These are phyloP conservation scores for Coemansia sp. DNA, from an alignment of 192 early-diverging fungal genomes.

Conservation along the genomic window DNA sequence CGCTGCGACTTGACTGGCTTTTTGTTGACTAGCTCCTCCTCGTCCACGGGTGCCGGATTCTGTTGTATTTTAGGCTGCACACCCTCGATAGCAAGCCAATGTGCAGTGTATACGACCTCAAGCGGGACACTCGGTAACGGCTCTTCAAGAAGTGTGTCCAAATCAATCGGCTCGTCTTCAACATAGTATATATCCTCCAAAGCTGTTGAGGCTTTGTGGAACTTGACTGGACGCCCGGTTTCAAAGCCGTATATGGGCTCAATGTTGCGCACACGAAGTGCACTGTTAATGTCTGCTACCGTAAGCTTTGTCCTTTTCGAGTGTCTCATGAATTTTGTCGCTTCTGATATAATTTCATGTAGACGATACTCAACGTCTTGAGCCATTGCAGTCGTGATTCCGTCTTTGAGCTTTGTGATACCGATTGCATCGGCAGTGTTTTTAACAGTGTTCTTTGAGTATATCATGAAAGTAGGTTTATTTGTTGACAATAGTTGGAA, in stretches of 20 bases:
- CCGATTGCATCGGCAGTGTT: constrained; percentile 84
- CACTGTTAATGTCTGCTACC: constrained; percentile 86
- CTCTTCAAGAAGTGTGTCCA: constrained; percentile 82
- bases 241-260: constrained; percentile 96
- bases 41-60: constrained; percentile 73
- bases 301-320: constrained; percentile 78
- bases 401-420: constrained; percentile 79
- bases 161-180: constrained; percentile 91
- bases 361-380: constrained; percentile 95
- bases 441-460: constrained; percentile 48
- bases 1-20: constrained; percentile 19
- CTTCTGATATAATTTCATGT: constrained; percentile 91
- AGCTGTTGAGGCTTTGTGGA: constrained; percentile 65
- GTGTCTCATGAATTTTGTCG: constrained; percentile 96
- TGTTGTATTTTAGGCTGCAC: constrained; percentile 96
- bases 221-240: constrained; percentile 62
- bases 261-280: constrained; percentile 86
- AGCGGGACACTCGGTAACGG: constrained; percentile 89
- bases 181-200: constrained; percentile 78
- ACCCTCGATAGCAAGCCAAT: constrained; percentile 99
- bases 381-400: constrained; percentile 76
- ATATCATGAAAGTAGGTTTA: constrained; percentile 21
- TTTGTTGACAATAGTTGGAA: too few species aligned
- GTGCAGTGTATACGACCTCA: constrained; percentile 85
- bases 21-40: constrained; percentile 23